Conservation (phyloP, 2,329 filamentous ascomycete species). For the Epichloe scottii region DNA sequence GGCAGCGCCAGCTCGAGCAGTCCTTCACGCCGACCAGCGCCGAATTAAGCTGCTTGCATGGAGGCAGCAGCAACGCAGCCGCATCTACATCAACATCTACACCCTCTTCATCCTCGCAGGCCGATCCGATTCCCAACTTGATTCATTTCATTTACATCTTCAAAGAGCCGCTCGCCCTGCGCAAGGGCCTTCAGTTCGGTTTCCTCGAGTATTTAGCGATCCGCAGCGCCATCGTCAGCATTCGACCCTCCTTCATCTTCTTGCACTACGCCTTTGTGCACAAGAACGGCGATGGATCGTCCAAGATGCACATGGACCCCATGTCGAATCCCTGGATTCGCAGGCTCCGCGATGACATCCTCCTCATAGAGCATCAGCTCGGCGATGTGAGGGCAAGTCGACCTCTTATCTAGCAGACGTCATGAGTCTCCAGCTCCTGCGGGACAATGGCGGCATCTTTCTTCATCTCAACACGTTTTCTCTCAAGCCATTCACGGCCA, state of each 20-base stretch:
- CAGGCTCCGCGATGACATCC: slow-evolving; percentile 3
- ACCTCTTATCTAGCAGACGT: slow-evolving; percentile 5
- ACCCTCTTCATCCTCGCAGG: background rate
- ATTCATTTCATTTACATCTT: slow-evolving; percentile 9
- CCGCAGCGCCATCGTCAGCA: slow-evolving; percentile 8
- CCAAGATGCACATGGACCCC: background rate
- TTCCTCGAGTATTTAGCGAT: slow-evolving; percentile 9
- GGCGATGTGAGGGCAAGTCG: background rate
- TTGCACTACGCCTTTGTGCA: slow-evolving; percentile 6
- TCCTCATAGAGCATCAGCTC: slow-evolving; percentile 4
- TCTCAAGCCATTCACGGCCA: slow-evolving; percentile 5
- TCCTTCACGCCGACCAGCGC: slow-evolving; percentile 6
- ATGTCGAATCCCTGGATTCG: slow-evolving; percentile 7
- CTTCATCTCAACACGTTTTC: slow-evolving; percentile 8
- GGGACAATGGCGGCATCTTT: slow-evolving; percentile 8
- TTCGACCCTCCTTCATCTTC: slow-evolving; percentile 3
- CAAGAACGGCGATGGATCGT: background rate
- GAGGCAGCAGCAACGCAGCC: background rate
- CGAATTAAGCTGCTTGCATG: slow-evolving; percentile 7
- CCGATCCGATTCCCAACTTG: slow-evolving; percentile 8
- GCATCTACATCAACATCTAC: background rate
- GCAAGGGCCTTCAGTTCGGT: slow-evolving; percentile 6
- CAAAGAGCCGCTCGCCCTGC: slow-evolving; percentile 2
- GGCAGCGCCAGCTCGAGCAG: slow-evolving; percentile 7
- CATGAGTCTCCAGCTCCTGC: slow-evolving; percentile 7